Base-by-base conservation (phyloP, 306 rosid genomes). In the Medicago lupulina region DNA sequence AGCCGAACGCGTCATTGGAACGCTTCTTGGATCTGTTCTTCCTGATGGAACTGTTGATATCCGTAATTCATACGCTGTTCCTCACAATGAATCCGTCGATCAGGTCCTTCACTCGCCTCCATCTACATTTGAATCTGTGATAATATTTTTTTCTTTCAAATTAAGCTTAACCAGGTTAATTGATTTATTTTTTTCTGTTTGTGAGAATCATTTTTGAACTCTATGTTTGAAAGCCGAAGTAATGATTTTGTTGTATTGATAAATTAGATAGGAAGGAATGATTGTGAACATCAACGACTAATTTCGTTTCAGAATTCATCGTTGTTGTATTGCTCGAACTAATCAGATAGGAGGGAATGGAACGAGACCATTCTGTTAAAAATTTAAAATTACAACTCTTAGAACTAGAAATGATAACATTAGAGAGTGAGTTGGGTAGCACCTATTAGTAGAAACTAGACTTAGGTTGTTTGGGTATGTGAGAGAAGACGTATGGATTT, bases 31-130 rank as follows among this genome's bases (percentile, higher is more conserved):
- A 21, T 91, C 91, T 47, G 61, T 91, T 69, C 79, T 87, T 3
- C 87, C 93, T 23, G 93, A 93, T 8, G 98, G 98, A 73, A 91
- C 92, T 13, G 89, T 93, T 6, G 97, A 93, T 70, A 83, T 93
- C 69, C 85, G 97, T 67, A 93, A 93, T 83, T 89, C 97, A 12
- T 93, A 93, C 50, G 98, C 98, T 8, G 98, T 93, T 81, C 98
- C 98, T 73, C 98, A 93, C 76, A 93, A 55, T n/a, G 98, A 93
- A 81, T 78, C 78, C 28, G 73, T 85, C 10, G 98, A 86, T n/a
- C 96, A 93, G 97, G 98, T 93, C 2, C 55, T 54, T 23, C 66
- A 19, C 36, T 39, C 40, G 9, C 2, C 21, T 41, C 57, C 23
- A 47, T 62, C 65, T 15, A 7, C 8, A 58, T 76, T n/a, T 51